phyloP scores from a whole-genome alignment of 805 yeast genomes.

The Pichia nanzhaoensis region DNA sequence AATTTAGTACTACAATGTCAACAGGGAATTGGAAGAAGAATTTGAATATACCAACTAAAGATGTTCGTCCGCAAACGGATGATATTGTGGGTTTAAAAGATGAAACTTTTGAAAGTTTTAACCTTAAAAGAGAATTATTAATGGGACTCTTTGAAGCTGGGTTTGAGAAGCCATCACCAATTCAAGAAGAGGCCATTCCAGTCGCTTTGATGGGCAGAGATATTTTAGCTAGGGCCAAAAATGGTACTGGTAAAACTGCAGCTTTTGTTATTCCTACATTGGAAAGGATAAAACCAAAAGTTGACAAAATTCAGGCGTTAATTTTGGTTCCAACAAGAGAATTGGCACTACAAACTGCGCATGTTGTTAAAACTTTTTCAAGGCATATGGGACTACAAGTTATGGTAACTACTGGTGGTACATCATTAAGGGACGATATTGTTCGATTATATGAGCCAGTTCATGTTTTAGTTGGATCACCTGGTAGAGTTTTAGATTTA shows the following conservation, averaged over 20 bases:
- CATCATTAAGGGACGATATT: slow-evolving; percentile 88
- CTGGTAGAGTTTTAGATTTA: slow-evolving; percentile 93
- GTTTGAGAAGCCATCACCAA: slow-evolving; percentile 95
- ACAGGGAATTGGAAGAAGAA: slow-evolving; percentile 61
- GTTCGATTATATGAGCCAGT: slow-evolving; percentile 88
- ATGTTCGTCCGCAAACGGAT: slow-evolving; percentile 93
- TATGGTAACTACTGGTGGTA: slow-evolving; percentile 99
- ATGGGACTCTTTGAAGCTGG: slow-evolving; percentile 99
- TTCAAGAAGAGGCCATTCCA: slow-evolving; percentile 96
- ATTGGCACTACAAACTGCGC: slow-evolving; percentile 94
- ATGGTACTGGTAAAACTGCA: slow-evolving; percentile 98
- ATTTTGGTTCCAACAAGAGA: slow-evolving; percentile 97
- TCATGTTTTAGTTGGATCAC: slow-evolving; percentile 93
- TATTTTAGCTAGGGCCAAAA: slow-evolving; percentile 93
- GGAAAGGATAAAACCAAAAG: slow-evolving; percentile 80
- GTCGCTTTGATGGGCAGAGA: slow-evolving; percentile 94
- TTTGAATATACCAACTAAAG: slow-evolving; percentile 74
- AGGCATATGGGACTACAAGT: slow-evolving; percentile 87
- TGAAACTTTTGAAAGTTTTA: slow-evolving; percentile 84
- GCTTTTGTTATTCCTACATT: slow-evolving; percentile 92
- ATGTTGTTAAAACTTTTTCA: slow-evolving; percentile 92
- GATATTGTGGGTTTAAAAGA: slow-evolving; percentile 93
- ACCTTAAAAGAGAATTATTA: slow-evolving; percentile 81
- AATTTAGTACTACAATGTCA: slow-evolving; percentile 22
- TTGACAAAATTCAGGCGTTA: slow-evolving; percentile 81